Base-by-base conservation (phyloP, 768 basidiomycete species). In the Phylloporus scabripes region DNA sequence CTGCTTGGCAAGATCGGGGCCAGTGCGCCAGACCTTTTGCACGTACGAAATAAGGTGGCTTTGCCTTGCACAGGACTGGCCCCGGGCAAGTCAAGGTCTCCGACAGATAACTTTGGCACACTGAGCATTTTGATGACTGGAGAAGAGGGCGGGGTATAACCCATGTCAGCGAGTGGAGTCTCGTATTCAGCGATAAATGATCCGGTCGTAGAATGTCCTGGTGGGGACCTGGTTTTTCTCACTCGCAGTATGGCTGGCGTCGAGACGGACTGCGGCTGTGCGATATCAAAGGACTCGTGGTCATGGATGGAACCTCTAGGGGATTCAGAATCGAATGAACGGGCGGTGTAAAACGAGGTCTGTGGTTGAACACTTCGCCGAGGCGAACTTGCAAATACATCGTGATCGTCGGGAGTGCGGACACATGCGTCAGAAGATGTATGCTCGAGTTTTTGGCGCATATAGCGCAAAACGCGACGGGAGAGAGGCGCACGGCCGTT, bases 181-280 rank as follows among this genome's bases (percentile, higher is more conserved):
- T 47, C 39, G 47, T 57, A 56, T 24, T 62, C 54, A n/a, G 57
- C 50, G 12, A 64, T 4, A 9, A 52, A 63, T 7, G 52, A 48
- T 39, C 50, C 51, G 7, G 53, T 21, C 1, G 45, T 9, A 2
- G 37, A 42, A 4, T 15, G 45, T 15, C 28, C n/a, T 7, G 24
- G 15, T 34, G 7, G 46, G 17, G 49, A 21, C 20, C 15, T 17
- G 9, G 18, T 12, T 18, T 46, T 50, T 38, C 44, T 54, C 1
- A 3, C 4, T 23, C 57, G 52, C 33, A 39, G 39, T 33, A n/a
- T 17, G 6, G 40, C 52, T 5, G 67, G 65, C 42, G 67, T 67
- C 5, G 65, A 67, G 33, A 42, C 57, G 24, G 41, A 67, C 42
- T 52, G 65, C 2, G 65, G 65, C 32, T 32, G 33, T n/a, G 46